Conservation (phyloP, 108 stramenopile genomes). For the Nitzschia inconspicua region DNA sequence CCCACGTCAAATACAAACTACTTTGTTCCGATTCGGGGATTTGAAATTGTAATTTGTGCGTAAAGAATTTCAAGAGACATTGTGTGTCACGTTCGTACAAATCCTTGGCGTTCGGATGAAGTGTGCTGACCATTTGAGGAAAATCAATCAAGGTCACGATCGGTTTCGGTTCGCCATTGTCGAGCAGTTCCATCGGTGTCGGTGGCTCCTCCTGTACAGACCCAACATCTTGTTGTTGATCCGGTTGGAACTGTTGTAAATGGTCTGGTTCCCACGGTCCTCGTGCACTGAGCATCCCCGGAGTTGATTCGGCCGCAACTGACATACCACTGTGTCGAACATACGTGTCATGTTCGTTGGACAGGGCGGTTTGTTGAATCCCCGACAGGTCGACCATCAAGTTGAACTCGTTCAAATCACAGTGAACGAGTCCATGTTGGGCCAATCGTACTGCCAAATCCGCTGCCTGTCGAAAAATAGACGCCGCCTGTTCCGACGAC, state of each 20-base stretch:
- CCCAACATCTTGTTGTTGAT: slow-evolving; percentile 21
- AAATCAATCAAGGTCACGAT: slow-evolving; percentile 98
- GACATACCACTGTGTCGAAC: slow-evolving; percentile 83
- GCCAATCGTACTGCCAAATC: slow-evolving; percentile 77
- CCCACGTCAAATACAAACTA: slow-evolving; percentile 57
- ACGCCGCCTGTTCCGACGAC: slow-evolving; percentile 83
- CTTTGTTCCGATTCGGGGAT: slow-evolving; percentile 55
- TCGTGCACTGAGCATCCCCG: slow-evolving; percentile 68
- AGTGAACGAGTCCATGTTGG: slow-evolving; percentile 94
- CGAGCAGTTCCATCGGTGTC: slow-evolving; percentile 57
- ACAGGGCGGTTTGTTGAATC: slow-evolving; percentile 49
- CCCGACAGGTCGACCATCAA: slow-evolving; percentile 93
- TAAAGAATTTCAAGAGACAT: slow-evolving; percentile 86
- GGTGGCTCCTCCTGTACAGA: slow-evolving; percentile 40
- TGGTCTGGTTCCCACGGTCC: slow-evolving; percentile 49
- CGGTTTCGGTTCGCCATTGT: slow-evolving; percentile 80
- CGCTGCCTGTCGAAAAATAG: slow-evolving; percentile 82
- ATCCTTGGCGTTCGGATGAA: slow-evolving; percentile 95
- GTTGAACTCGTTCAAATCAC: slow-evolving; percentile 99
- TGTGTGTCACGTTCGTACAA: slow-evolving; percentile 91
- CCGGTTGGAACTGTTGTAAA: slow-evolving; percentile 56
- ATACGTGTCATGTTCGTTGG: slow-evolving; percentile 64
- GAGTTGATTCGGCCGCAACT: slow-evolving; percentile 43
- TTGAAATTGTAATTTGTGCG: slow-evolving; percentile 75
- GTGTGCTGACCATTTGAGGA: slow-evolving; percentile 98